A percentile compares a stretch with the other conserved stretches of the same genome.
Evolutionary conservation across 495 filamentous ascomycete species (phyloP).

Genomic region (Cudoniella acicularis): DNA sequence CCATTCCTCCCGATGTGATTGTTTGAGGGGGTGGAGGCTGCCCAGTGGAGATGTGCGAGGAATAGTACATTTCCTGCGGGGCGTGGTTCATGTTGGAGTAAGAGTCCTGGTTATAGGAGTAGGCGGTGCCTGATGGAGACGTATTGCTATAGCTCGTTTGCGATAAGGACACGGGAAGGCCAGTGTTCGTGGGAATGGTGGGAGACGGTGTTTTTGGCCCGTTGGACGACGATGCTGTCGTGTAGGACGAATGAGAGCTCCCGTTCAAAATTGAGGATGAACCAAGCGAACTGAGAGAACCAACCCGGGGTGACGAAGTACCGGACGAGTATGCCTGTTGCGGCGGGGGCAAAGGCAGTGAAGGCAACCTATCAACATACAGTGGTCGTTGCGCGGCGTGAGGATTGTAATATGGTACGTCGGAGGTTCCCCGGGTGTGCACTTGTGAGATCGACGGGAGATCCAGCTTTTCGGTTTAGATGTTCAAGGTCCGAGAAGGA

Average conservation of each 20-base stretch:
- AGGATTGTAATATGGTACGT: slow-evolving; percentile 72
- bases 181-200: slow-evolving; percentile 36
- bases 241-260: slow-evolving; percentile 49
- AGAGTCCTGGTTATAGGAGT: slow-evolving; percentile 40
- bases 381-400: slow-evolving; percentile 65
- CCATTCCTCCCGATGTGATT: slow-evolving; percentile 70
- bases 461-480: slow-evolving; percentile 95
- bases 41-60: slow-evolving; percentile 74
- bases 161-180: slow-evolving; percentile 38
- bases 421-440: slow-evolving; percentile 82
- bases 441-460: slow-evolving; percentile 88
- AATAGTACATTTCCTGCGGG: slow-evolving; percentile 81
- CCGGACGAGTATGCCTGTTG: slow-evolving; percentile 59
- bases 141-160: slow-evolving; percentile 49
- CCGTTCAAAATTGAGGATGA: slow-evolving; percentile 40
- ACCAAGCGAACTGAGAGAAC: slow-evolving; percentile 56
- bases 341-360: slow-evolving; percentile 66
- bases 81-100: slow-evolving; percentile 83
- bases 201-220: slow-evolving; percentile 56
- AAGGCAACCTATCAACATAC: slow-evolving; percentile 71
- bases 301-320: slow-evolving; percentile 66
- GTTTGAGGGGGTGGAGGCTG: slow-evolving; percentile 78
- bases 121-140: slow-evolving; percentile 40
- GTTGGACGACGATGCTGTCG: slow-evolving; percentile 52
- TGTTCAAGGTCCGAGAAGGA: slow-evolving; percentile 25